These are phyloP conservation scores for Stephania japonica DNA, from an alignment of 164 flowering plant genomes.

Conservation along the genomic window DNA sequence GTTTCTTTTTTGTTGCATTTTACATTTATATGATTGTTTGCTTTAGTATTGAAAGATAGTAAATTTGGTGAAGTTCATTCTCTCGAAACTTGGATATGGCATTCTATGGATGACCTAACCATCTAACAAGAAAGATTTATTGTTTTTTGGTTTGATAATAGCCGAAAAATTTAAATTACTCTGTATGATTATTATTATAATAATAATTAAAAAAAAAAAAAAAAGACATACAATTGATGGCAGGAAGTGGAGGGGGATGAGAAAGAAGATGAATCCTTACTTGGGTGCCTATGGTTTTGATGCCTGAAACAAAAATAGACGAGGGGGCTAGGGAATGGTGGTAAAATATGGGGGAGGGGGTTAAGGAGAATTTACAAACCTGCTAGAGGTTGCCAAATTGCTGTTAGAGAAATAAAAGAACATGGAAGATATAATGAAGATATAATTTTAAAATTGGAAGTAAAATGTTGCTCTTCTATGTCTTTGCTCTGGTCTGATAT, in stretches of 20 bases:
- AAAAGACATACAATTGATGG: neutral
- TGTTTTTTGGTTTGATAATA: too few relatives aligned
- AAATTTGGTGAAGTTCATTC: neutral
- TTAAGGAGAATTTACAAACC: neutral
- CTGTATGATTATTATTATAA: neutral
- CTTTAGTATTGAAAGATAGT: neutral
- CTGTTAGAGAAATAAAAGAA: neutral
- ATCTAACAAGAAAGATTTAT: too few relatives aligned
- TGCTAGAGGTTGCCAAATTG: neutral
- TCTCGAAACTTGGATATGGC: neutral
- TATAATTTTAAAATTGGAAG: too few relatives aligned
- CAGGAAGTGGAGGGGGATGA: neutral
- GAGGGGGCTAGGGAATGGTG: neutral
- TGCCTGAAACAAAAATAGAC: neutral
- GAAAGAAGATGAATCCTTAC: neutral
- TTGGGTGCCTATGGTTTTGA: too few relatives aligned
- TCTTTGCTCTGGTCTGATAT: neutral
- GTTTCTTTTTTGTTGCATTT: neutral
- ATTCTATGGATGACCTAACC: too few relatives aligned
- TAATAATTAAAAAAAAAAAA: too few relatives aligned
- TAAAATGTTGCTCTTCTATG: neutral
- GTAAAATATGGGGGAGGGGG: neutral
- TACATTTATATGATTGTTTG: neutral
- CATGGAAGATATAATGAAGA: neutral
- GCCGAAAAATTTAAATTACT: neutral